These are phyloP conservation scores for Trichoderma sp. DNA, from an alignment of 2,329 filamentous ascomycete genomes.

Conservation along the genomic window DNA sequence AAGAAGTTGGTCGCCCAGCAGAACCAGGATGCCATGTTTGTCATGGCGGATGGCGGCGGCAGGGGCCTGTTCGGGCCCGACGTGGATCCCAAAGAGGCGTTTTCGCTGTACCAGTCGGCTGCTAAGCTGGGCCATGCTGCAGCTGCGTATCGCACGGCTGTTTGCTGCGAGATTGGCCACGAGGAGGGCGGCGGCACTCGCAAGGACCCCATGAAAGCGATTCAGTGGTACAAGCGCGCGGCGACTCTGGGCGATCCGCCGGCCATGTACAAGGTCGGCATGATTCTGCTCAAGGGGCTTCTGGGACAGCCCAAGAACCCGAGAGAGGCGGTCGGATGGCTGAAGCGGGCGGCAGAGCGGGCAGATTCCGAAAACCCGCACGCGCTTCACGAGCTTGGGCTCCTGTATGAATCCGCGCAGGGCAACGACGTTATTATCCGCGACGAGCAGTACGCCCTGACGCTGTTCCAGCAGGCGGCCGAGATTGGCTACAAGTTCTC, in stretches of 20 bases:
- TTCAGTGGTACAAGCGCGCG: constrained; percentile 96
- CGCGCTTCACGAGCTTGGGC: constrained; percentile 82
- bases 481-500: constrained; percentile 93
- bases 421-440: constrained; percentile 71
- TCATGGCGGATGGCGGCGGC: constrained; percentile 84
- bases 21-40: constrained; percentile 88
- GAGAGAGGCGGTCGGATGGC: constrained; percentile 83
- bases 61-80: constrained; percentile 76
- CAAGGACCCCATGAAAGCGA: constrained; percentile 86
- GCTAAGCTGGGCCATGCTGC: constrained; percentile 85
- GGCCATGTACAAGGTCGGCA: constrained; percentile 98
- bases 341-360: constrained; percentile 86
- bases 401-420: constrained; percentile 63
- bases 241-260: constrained; percentile 86
- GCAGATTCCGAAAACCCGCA: constrained; percentile 91
- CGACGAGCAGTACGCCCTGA: constrained; percentile 78
- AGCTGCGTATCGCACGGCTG: constrained; percentile 89
- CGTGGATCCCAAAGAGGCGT: constrained; percentile 86
- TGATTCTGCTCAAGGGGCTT: constrained; percentile 90
- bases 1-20: constrained; percentile 78
- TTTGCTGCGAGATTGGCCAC: constrained; percentile 94
- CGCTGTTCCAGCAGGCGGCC: constrained; percentile 80
- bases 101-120: constrained; percentile 87
- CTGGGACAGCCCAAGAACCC: constrained; percentile 83
- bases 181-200: constrained; percentile 93